These are phyloP conservation scores for Fragaria nilgerrensis DNA, from an alignment of 306 rosid species.

Conservation along the genomic window DNA sequence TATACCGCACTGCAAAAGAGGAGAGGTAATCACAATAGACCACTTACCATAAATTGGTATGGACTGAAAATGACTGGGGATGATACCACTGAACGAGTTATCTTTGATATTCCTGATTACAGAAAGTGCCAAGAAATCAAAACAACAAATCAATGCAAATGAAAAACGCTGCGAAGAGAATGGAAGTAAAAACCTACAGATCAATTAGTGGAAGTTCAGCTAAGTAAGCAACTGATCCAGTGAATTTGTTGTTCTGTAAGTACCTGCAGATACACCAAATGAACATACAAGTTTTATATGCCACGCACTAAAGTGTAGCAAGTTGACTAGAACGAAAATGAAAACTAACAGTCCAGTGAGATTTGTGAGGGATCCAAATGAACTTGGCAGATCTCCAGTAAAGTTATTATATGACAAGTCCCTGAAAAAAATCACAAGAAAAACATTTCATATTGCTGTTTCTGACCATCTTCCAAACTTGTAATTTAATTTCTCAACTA, in stretches of 20 bases:
- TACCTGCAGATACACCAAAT: slow-evolving; percentile 46
- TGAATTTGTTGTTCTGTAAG: slow-evolving; percentile 69
- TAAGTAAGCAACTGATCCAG: slow-evolving; percentile 86
- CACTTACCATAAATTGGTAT: slow-evolving; percentile 80
- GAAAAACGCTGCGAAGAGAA: background rate
- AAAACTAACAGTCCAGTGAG: slow-evolving; percentile 60
- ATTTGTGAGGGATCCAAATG: slow-evolving; percentile 71
- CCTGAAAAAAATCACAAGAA: slow-evolving; percentile 40
- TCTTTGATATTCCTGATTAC: slow-evolving; percentile 71
- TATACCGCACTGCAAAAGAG: slow-evolving; percentile 18
- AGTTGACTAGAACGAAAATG: background rate
- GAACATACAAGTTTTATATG: slow-evolving; percentile 23
- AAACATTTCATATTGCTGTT: slow-evolving; percentile 10
- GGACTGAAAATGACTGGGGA: slow-evolving; percentile 67
- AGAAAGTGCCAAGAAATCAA: slow-evolving; percentile 29
- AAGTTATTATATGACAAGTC: slow-evolving; percentile 80
- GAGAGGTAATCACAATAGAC: slow-evolving; percentile 9
- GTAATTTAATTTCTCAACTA: background rate
- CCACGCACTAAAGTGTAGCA: background rate
- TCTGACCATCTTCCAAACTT: background rate
- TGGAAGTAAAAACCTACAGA: slow-evolving; percentile 46
- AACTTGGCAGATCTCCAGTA: slow-evolving; percentile 90
- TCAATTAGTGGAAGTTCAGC: slow-evolving; percentile 76
- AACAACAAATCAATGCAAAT: slow-evolving; percentile 1
- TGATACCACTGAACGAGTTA: slow-evolving; percentile 79